Evolutionary conservation across 2,329 filamentous ascomycete species (phyloP).

Genomic region (Raffaelea arxii): DNA sequence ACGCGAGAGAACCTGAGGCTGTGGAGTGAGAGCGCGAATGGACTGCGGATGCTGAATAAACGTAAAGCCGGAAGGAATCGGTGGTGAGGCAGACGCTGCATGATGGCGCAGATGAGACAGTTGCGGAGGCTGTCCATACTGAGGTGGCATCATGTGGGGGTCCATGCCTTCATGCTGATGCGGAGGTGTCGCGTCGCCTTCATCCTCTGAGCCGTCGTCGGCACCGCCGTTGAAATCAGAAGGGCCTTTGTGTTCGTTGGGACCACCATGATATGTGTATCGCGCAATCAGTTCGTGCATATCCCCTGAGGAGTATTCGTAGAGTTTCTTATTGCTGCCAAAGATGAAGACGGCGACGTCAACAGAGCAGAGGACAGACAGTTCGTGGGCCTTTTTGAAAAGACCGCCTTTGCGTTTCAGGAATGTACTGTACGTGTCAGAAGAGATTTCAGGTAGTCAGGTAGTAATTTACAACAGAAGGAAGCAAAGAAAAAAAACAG

Average conservation of each 20-base stretch:
- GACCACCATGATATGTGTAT: slow-evolving; percentile 86
- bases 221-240: slow-evolving; percentile 81
- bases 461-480: slow-evolving; percentile 14
- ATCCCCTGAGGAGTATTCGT: slow-evolving; percentile 91
- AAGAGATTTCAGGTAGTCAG: slow-evolving; percentile 2
- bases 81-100: slow-evolving; percentile 80
- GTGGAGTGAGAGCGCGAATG: slow-evolving; percentile 68
- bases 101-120: slow-evolving; percentile 76
- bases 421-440: slow-evolving; percentile 60
- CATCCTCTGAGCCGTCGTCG: slow-evolving; percentile 70
- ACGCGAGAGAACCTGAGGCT: slow-evolving; percentile 65
- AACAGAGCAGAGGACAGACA: slow-evolving; percentile 94
- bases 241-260: slow-evolving; percentile 94
- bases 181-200: slow-evolving; percentile 66
- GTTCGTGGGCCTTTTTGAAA: slow-evolving; percentile 99
- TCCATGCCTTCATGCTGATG: slow-evolving; percentile 54
- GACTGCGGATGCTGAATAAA: slow-evolving; percentile 46
- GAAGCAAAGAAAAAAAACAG: neutral
- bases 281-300: slow-evolving; percentile 83
- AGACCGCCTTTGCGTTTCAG: slow-evolving; percentile 96
- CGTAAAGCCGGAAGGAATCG: slow-evolving; percentile 66
- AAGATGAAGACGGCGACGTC: slow-evolving; percentile 99
- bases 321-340: slow-evolving; percentile 96
- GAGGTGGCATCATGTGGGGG: slow-evolving; percentile 56
- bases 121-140: slow-evolving; percentile 50